These are phyloP conservation scores for Pseudogymnoascus verrucosus DNA, from an alignment of 2,329 filamentous ascomycete species.

Conservation along the genomic window DNA sequence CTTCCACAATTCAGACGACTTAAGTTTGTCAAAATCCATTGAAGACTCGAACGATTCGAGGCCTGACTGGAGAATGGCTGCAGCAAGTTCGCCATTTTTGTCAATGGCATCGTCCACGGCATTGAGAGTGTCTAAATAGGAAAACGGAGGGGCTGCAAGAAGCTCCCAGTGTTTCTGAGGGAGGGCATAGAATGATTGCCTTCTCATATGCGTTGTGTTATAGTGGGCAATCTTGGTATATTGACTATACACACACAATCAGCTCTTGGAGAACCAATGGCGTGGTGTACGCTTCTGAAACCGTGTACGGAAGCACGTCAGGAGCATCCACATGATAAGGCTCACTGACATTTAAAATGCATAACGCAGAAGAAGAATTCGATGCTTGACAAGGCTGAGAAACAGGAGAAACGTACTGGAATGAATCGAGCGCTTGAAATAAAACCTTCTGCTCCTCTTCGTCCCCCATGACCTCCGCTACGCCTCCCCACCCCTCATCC, in stretches of 20 bases:
- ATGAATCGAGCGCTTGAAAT: slow-evolving; percentile 79
- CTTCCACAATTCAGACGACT: slow-evolving; percentile 49
- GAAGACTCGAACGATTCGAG: slow-evolving; percentile 50
- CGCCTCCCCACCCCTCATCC: background rate
- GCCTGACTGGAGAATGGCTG: slow-evolving; percentile 64
- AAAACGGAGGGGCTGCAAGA: slow-evolving; percentile 74
- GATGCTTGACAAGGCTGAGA: background rate
- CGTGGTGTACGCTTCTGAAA: background rate
- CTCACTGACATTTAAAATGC: slow-evolving; percentile 3
- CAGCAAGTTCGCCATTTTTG: slow-evolving; percentile 73
- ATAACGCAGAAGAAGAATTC: background rate
- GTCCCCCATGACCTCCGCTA: slow-evolving; percentile 44
- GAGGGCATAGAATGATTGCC: slow-evolving; percentile 88
- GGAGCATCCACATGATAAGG: slow-evolving; percentile 1
- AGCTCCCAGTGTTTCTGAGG: slow-evolving; percentile 77
- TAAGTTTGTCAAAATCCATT: slow-evolving; percentile 24
- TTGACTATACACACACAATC: slow-evolving; percentile 45
- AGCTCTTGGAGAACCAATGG: background rate
- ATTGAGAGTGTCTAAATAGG: slow-evolving; percentile 68
- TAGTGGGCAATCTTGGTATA: slow-evolving; percentile 80
- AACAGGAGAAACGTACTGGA: slow-evolving; percentile 54
- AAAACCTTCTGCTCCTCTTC: slow-evolving; percentile 75
- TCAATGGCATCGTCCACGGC: slow-evolving; percentile 83
- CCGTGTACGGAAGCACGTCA: slow-evolving; percentile 9
- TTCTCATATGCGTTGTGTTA: slow-evolving; percentile 82